These are phyloP conservation scores for Exsudoporus frostii DNA, from an alignment of 768 basidiomycete genomes.

Conservation along the genomic window DNA sequence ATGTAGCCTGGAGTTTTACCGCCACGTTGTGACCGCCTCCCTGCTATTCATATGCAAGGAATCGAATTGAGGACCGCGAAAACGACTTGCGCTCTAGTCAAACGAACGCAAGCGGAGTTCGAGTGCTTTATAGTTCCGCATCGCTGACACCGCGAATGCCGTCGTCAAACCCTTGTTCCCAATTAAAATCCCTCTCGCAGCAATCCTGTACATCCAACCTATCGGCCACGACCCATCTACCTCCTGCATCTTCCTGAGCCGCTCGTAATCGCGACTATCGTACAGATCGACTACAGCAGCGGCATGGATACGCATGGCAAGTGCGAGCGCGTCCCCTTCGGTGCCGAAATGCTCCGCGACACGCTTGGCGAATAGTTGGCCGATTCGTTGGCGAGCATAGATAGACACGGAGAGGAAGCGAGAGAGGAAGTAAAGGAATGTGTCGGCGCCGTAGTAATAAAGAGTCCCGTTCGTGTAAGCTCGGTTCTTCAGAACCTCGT, in stretches of 20 bases:
- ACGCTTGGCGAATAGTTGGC: conserved; percentile 14
- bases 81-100: conserved; percentile 1
- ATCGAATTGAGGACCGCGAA: background rate
- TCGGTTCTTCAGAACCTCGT: conserved; percentile 19
- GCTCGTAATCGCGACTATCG: conserved; percentile 16
- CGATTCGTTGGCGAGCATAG: conserved; percentile 13
- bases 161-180: conserved; percentile 23
- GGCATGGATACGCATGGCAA: conserved; percentile 18
- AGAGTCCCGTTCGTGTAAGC: conserved; percentile 19
- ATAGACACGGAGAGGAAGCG: conserved; percentile 16
- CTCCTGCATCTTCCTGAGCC: conserved; percentile 16
- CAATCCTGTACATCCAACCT: conserved; percentile 21
- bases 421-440: conserved; percentile 23
- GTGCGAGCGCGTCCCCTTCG: conserved; percentile 18
- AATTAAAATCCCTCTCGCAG: background rate
- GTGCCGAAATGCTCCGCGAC: conserved; percentile 14
- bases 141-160: conserved; percentile 18
- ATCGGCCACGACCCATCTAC: conserved; percentile 21
- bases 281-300: conserved; percentile 9
- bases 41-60: background rate
- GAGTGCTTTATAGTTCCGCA: conserved; percentile 10
- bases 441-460: conserved; percentile 18
- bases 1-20: too few relatives aligned
- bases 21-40: too few relatives aligned
- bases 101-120: conserved; percentile 11